Conservation (phyloP, 139 green algal genomes). For the Chloropicon primus region DNA sequence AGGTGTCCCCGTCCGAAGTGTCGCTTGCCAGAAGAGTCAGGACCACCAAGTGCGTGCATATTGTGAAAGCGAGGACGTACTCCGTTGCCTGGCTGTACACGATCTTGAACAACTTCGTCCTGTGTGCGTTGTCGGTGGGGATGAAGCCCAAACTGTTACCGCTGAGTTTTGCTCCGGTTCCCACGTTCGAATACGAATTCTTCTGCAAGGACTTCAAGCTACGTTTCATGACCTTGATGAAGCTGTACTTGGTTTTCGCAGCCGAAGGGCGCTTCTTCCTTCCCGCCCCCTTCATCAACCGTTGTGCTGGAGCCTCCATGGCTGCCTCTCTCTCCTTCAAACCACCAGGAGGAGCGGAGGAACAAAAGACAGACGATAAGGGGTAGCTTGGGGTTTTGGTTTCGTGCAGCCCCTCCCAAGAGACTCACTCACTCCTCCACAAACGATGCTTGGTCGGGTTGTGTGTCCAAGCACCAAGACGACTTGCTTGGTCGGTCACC, state of each 20-base stretch:
- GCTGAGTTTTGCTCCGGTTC: background rate
- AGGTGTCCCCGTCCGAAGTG: background rate
- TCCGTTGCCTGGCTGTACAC: slow-evolving; percentile 1
- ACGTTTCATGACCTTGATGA: background rate
- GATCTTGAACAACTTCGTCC: background rate
- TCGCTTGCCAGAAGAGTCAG: background rate
- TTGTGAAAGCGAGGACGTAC: background rate
- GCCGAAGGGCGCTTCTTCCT: background rate
- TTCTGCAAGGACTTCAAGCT: slow-evolving; percentile 1
- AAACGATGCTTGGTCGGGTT: too few species aligned
- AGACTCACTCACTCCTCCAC: too few species aligned
- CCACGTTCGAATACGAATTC: background rate
- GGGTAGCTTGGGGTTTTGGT: too few species aligned
- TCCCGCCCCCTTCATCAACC: background rate
- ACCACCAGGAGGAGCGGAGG: too few species aligned
- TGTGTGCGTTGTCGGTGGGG: background rate
- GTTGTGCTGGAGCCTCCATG: background rate
- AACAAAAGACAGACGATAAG: too few species aligned
- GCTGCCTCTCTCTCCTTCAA: background rate
- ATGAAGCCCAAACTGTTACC: background rate
- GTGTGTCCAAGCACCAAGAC: too few species aligned
- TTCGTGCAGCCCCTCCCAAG: too few species aligned
- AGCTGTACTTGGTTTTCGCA: background rate
- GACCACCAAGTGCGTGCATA: slow-evolving; percentile 2
- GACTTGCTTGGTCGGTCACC: too few species aligned